Conservation (phyloP, 352 stramenopile genomes). For the Hyaloperonospora arabidopsidis region DNA sequence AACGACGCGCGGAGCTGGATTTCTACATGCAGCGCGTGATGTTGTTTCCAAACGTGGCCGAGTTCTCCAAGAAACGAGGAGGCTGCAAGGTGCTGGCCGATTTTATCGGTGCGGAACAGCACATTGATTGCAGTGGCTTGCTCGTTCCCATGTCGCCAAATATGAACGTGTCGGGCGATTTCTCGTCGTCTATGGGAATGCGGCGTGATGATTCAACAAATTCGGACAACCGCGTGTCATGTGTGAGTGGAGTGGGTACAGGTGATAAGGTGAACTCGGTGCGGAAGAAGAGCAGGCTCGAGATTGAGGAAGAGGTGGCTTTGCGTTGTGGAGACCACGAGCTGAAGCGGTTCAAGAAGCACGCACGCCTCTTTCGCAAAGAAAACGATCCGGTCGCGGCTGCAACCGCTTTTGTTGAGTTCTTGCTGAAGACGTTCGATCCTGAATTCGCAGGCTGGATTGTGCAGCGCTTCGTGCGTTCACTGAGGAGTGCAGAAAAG, state of each 20-base stretch:
- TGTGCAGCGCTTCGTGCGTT: slow-evolving; percentile 39
- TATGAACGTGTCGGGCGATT: slow-evolving; percentile 24
- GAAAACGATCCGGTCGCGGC: slow-evolving; percentile 55
- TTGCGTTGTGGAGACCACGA: slow-evolving; percentile 38
- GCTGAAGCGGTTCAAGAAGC: slow-evolving; percentile 70
- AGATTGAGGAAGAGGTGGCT: slow-evolving; percentile 62
- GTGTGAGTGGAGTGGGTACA: slow-evolving; percentile 11
- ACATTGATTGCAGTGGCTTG: slow-evolving; percentile 40
- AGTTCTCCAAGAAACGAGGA: slow-evolving; percentile 39
- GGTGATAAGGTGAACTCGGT: slow-evolving; percentile 22
- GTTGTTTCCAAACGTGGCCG: slow-evolving; percentile 56
- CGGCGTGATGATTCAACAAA: slow-evolving; percentile 22
- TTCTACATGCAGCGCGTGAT: slow-evolving; percentile 82
- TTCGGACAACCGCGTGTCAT: slow-evolving; percentile 23
- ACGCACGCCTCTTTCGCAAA: slow-evolving; percentile 50
- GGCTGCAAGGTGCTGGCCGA: slow-evolving; percentile 56
- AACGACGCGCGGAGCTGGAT: slow-evolving; percentile 67
- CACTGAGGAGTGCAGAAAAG: slow-evolving; percentile 54
- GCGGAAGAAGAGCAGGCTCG: slow-evolving; percentile 43
- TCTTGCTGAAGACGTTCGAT: slow-evolving; percentile 46
- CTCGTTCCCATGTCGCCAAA: slow-evolving; percentile 9
- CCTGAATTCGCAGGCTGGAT: slow-evolving; percentile 51
- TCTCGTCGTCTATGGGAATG: slow-evolving; percentile 20
- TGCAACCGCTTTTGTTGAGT: slow-evolving; percentile 43
- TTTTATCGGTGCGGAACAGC: slow-evolving; percentile 45